Evolutionary conservation across 257 asterid species (phyloP), one percentile per base, ranked within the genome.

Genomic region (Ilex aquifolium): DNA sequence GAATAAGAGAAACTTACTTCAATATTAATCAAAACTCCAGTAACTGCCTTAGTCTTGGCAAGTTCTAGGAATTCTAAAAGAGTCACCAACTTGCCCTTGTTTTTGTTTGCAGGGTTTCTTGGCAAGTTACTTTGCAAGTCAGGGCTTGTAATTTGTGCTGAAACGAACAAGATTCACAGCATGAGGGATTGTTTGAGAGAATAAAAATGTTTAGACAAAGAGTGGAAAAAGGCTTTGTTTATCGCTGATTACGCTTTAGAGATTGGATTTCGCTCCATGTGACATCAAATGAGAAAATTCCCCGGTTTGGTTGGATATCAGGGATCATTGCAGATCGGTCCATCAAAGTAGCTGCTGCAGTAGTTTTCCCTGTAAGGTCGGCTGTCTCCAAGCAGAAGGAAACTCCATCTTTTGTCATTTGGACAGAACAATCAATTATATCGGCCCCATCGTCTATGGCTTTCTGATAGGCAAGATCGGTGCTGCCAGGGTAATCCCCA

Each of bases 391-490:
- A 83, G 81, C 99, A 93, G 83, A 89, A 87, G 61, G 91, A 80
- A 6, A 80, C 70, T 67, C 95, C 96, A 65, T 93, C 99, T 76
- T 87, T 80, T 9, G 99, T 72, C 83, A 92, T 52, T 75, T 89
- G 99, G 66, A 89, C 97, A 0, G 88, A 77, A 67, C 99, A 92
- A 62, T 92, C 99, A 5, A 92, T 82, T 59, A 89, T 79, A 70
- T 92, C 99, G 32, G 85, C 82, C 2, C 99, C 95, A 40, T 92
- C 95, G 0, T 79, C 84, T 57, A 89, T 79, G 42, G 99, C 99
- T 69, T 85, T 89, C 61, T 85, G 85, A 63, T 82, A 92, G 36
- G 99, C 99, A 15, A 89, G 80, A 83, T 92, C 96, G 44, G 82
- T 76, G 9, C 91, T 71, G 21, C 96, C 95, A 0, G 96, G 93